Conservation (phyloP, 2,329 filamentous ascomycete species). For the Sodiomyces alkalinus region DNA sequence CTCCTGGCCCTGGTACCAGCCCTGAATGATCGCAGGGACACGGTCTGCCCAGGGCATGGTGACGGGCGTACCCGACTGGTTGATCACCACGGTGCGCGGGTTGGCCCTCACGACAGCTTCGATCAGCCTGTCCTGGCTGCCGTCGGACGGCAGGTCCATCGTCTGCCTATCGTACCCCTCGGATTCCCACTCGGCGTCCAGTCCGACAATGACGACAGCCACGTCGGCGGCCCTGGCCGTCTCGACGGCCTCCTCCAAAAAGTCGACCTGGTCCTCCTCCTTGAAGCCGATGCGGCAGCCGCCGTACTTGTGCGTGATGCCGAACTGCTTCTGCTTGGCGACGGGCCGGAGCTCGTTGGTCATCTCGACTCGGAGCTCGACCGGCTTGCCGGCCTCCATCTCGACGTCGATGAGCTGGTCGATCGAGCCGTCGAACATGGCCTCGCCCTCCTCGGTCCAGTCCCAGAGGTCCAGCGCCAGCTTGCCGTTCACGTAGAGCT, state of each 20-base stretch:
- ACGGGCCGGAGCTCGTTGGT: constrained; percentile 50
- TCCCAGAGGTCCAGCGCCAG: constrained; percentile 51
- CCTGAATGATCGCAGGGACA: constrained; percentile 53
- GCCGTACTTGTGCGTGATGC: constrained; percentile 49
- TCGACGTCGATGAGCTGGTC: constrained; percentile 47
- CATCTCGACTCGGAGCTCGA: constrained; percentile 48
- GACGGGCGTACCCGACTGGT: constrained; percentile 54
- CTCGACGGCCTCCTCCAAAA: constrained; percentile 49
- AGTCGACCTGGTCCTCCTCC: constrained; percentile 45
- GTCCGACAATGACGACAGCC: constrained; percentile 51
- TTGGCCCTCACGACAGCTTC: constrained; percentile 47
- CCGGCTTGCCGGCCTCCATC: constrained; percentile 41
- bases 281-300: constrained; percentile 59
- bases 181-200: constrained; percentile 63
- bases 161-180: constrained; percentile 63
- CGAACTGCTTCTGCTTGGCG: constrained; percentile 41
- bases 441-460: constrained; percentile 54
- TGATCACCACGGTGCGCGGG: constrained; percentile 50
- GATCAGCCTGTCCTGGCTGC: constrained; percentile 47
- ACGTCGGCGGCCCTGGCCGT: constrained; percentile 48
- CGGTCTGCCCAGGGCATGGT: constrained; percentile 54
- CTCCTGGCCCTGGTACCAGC: constrained; percentile 64
- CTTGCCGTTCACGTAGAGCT: constrained; percentile 42
- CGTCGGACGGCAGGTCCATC: constrained; percentile 48
- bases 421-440: constrained; percentile 54